Conservation (phyloP, 495 filamentous ascomycete species). For the Aspergillus funiculosus region DNA sequence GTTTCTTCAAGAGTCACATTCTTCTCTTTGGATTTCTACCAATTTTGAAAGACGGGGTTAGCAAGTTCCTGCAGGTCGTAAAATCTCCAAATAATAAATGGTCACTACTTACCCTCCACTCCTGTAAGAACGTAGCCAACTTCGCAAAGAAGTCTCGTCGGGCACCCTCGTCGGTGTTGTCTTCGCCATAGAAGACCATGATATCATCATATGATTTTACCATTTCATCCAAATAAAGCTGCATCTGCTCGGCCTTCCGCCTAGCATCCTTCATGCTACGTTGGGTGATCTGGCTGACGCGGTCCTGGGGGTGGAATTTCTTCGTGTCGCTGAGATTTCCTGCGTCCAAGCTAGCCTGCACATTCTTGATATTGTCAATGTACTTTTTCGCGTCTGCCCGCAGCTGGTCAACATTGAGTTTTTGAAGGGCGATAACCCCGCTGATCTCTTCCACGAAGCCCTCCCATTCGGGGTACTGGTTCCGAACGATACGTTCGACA, state of each 20-base stretch:
- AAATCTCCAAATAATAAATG: neutral
- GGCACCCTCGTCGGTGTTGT: slow-evolving; percentile 86
- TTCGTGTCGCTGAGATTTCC: slow-evolving; percentile 94
- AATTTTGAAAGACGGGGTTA: neutral
- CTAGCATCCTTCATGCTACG: slow-evolving; percentile 94
- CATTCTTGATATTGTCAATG: slow-evolving; percentile 89
- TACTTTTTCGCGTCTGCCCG: slow-evolving; percentile 86
- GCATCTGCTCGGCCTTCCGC: slow-evolving; percentile 93
- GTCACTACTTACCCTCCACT: slow-evolving; percentile 70
- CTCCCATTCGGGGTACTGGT: slow-evolving; percentile 95
- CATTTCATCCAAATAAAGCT: slow-evolving; percentile 92
- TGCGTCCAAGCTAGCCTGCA: slow-evolving; percentile 83
- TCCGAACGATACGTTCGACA: slow-evolving; percentile 94
- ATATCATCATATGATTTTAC: slow-evolving; percentile 86
- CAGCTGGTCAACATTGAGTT: slow-evolving; percentile 91
- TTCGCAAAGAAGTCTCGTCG: slow-evolving; percentile 94
- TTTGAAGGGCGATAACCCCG: slow-evolving; percentile 77
- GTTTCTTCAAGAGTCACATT: slow-evolving; percentile 80
- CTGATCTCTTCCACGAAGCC: slow-evolving; percentile 78
- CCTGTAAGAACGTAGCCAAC: slow-evolving; percentile 81
- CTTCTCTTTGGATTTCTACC: slow-evolving; percentile 78
- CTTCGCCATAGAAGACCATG: slow-evolving; percentile 95
- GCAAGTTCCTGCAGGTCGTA: slow-evolving; percentile 1
- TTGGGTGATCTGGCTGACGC: slow-evolving; percentile 85
- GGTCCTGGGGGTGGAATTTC: slow-evolving; percentile 97